Base-by-base conservation (phyloP, 2,329 filamentous ascomycete species). In the Diplodia scrobiculata region DNA sequence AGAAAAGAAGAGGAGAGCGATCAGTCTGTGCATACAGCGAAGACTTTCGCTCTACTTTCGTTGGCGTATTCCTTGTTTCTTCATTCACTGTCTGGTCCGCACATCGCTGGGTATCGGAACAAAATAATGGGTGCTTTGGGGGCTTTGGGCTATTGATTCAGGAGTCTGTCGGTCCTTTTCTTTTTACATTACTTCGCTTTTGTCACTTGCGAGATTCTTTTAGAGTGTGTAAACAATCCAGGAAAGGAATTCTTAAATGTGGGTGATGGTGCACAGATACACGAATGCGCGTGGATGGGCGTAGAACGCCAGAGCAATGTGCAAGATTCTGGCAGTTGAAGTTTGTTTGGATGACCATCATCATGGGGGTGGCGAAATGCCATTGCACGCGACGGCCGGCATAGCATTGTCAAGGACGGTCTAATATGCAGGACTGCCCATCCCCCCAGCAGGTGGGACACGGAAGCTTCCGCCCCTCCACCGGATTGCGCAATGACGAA, bases 71-170 rank as follows among this genome's bases (percentile, higher is more conserved):
- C 38, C 13, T 4, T 21, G 10, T 48, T 25, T 21, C 5, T 2
- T 48, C 29, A 21, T 63, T 50, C 27, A 10, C 48, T 62, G 34
- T 50, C 45, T n/a, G n/a, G n/a, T 29, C 50, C 45, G 34, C 45
- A 62, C 25, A 47, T 62, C 41, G 27, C 58, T 17, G 60, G 60
- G 48, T 53, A 51, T 27, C 7, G 52, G 29, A 52, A 63, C 50
- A 52, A 45, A 52, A 32, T 52, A 63, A 53, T 63, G 50, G 45
- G 41, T 62, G 48, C 60, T 36, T 63, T 63, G 60, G 60, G 60
- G 52, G 60, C 60, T 53, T 63, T 63, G 60, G 60, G 34, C 50
- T 63, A 63, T 62, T 50, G 60, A 63, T 34, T 63, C 52, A 50
- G 60, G 60, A 62, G 60, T 52, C 32, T 53, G 32, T 21, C 60